phyloP scores from a whole-genome alignment of 2,329 filamentous ascomycete species.

The Sarocladium oryzae region DNA sequence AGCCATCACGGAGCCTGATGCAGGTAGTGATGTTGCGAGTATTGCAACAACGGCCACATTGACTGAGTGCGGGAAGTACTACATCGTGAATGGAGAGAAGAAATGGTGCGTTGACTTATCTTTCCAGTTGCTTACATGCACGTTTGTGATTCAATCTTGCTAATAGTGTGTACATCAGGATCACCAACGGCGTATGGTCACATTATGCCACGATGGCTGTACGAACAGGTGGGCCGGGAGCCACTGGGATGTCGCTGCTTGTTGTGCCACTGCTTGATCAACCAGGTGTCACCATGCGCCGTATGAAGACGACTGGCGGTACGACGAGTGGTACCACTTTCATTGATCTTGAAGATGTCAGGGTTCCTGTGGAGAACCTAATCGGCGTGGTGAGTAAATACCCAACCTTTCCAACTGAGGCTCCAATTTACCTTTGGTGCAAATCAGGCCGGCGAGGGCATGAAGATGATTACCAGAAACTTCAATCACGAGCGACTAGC shows the following conservation, averaged over 20 bases:
- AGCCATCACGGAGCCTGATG: constrained; percentile 21
- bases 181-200: constrained; percentile 56
- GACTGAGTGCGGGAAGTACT: constrained; percentile 36
- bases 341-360: constrained; percentile 45
- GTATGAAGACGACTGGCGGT: constrained; percentile 57
- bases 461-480: constrained; percentile 32
- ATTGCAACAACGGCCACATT: constrained; percentile 50
- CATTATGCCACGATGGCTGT: constrained; percentile 57
- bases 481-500: constrained; percentile 46
- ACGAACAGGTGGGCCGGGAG: constrained; percentile 47
- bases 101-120: constrained; percentile 49
- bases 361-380: constrained; percentile 45
- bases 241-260: constrained; percentile 46
- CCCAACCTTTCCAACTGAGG: too few species aligned
- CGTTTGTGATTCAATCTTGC: too few species aligned
- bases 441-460: constrained; percentile 45
- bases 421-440: too few species aligned
- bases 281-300: constrained; percentile 19
- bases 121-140: too few species aligned
- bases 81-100: constrained; percentile 56
- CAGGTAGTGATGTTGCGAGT: constrained; percentile 57
- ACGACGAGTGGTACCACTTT: constrained; percentile 56
- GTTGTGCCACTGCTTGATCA: constrained; percentile 39
- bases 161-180: constrained; percentile 20
- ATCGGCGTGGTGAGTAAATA: constrained; percentile 29